Evolutionary conservation across 2,329 filamentous ascomycete genomes (phyloP).

Genomic region (Cylindrodendrum hubeiense): DNA sequence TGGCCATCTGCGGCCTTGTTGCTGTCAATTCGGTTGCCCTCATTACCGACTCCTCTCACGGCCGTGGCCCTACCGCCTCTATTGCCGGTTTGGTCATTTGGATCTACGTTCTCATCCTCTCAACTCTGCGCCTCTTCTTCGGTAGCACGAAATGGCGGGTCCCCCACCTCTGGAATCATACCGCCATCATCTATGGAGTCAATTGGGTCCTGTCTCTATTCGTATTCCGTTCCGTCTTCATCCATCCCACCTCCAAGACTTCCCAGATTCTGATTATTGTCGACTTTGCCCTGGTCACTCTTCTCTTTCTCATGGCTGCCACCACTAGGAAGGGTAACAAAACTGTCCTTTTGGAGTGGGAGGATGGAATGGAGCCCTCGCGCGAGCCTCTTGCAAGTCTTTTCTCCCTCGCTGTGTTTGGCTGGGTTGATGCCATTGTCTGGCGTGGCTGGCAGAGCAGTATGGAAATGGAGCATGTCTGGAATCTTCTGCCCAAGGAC

Average conservation of each 20-base stretch:
- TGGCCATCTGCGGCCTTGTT: constrained; percentile 79
- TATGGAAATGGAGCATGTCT: constrained; percentile 86
- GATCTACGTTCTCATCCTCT: constrained; percentile 83
- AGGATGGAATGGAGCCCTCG: constrained; percentile 88
- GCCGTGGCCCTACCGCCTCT: constrained; percentile 69
- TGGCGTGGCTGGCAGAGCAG: constrained; percentile 89
- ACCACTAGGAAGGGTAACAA: constrained; percentile 94
- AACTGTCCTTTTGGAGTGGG: constrained; percentile 87
- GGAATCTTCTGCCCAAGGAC: constrained; percentile 90
- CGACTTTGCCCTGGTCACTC: constrained; percentile 80
- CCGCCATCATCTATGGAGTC: constrained; percentile 82
- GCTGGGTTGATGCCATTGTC: constrained; percentile 91
- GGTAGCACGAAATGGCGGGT: constrained; percentile 75
- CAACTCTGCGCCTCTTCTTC: constrained; percentile 77
- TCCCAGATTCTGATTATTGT: constrained; percentile 75
- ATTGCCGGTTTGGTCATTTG: constrained; percentile 79
- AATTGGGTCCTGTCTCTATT: constrained; percentile 84
- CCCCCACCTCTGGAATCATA: constrained; percentile 91
- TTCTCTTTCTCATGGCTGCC: constrained; percentile 82
- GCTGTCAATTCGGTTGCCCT: constrained; percentile 76
- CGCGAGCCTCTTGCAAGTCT: constrained; percentile 89
- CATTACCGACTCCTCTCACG: constrained; percentile 69
- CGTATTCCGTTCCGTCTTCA: constrained; percentile 86
- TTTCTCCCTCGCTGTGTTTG: constrained; percentile 87
- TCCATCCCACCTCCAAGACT: constrained; percentile 77